These are phyloP conservation scores for Solanum lignicaule DNA, from an alignment of 257 asterid species.

Conservation along the genomic window DNA sequence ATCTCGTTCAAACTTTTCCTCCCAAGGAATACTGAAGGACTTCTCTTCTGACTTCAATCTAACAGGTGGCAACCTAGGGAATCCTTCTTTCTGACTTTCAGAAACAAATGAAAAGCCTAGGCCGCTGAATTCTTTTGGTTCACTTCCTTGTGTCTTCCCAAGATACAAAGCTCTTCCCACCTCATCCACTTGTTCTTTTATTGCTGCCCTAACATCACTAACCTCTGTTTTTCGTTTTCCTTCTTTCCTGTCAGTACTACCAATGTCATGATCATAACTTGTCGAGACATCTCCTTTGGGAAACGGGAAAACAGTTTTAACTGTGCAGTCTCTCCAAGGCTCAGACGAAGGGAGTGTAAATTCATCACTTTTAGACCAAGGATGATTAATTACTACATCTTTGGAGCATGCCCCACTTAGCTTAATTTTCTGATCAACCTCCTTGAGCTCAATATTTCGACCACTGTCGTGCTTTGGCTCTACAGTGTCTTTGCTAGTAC, in stretches of 20 bases:
- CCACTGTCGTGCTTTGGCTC: slow-evolving; percentile 18
- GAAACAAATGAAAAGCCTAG: slow-evolving; percentile 41
- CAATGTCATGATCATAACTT: slow-evolving; percentile 35
- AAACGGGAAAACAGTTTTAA: slow-evolving; percentile 63
- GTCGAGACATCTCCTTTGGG: slow-evolving; percentile 49
- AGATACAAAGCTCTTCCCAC: slow-evolving; percentile 70
- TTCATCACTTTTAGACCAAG: slow-evolving; percentile 44
- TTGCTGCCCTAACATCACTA: slow-evolving; percentile 43
- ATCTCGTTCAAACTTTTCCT: slow-evolving; percentile 72
- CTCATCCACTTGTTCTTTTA: slow-evolving; percentile 84
- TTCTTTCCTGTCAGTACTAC: slow-evolving; percentile 36
- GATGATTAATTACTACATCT: slow-evolving; percentile 32
- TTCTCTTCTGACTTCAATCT: slow-evolving; percentile 84
- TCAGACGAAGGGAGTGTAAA: slow-evolving; percentile 33
- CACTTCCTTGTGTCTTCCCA: slow-evolving; percentile 52
- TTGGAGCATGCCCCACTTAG: slow-evolving; percentile 24
- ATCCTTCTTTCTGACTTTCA: slow-evolving; percentile 74
- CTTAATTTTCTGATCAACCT: slow-evolving; percentile 33
- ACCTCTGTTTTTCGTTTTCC: slow-evolving; percentile 52
- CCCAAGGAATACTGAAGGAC: slow-evolving; percentile 74
- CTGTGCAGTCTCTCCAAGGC: slow-evolving; percentile 53
- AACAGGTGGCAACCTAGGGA: slow-evolving; percentile 88
- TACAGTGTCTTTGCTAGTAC: slow-evolving; percentile 29
- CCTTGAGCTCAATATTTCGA: slow-evolving; percentile 47
- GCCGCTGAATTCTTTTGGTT: slow-evolving; percentile 39